Base-by-base conservation (phyloP, 495 filamentous ascomycete genomes). In the Delitschia confertaspora region DNA sequence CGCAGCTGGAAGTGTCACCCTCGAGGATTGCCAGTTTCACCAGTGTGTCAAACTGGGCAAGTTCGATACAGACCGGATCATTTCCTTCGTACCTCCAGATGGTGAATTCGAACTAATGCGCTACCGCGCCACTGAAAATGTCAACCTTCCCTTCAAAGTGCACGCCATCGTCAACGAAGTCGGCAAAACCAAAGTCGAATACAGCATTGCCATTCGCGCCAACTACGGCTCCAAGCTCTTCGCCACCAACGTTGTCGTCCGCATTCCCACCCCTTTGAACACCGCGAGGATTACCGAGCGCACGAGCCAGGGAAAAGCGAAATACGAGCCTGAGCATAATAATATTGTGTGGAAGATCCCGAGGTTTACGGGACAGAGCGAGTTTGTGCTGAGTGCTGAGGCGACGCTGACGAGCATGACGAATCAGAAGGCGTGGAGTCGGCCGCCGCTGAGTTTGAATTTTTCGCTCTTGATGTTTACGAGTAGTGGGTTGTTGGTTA, bases 91-190 rank as follows among this genome's bases (percentile, higher is more conserved):
- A 24, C 93, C 93, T 25, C 93, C 93, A 19, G 93, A 99, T 66
- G 93, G 93, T 49, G 89, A 95, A 56, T 99, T 99, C 65, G 93
- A 99, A 69, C 75, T 99, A 42, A 99, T 99, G 93, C 82, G 88
- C 16, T 99, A 99, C 68, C 86, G 93, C 49, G 89, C 93, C n/a
- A 96, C 91, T 16, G 93, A 99, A 63, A 96, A 99, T 59, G 89
- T 99, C 60, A 99, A 99, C 61, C 72, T 99, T 11, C 93, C 93
- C 6, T 99, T 99, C 75, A 95, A 94, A 63, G 87, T 99, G 39
- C 93, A 96, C 60, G 88, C 88, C 48, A 99, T 95, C 56, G 91
- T 99, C 56, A 93, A 93, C 59, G 93, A 99, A 62, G 75, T 95
- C 38, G 88, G 89, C 51, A 93, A 88, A 57, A 93, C 88, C 11